Evolutionary conservation across 805 yeast genomes (phyloP).

Genomic region (Candida tammaniensis): DNA sequence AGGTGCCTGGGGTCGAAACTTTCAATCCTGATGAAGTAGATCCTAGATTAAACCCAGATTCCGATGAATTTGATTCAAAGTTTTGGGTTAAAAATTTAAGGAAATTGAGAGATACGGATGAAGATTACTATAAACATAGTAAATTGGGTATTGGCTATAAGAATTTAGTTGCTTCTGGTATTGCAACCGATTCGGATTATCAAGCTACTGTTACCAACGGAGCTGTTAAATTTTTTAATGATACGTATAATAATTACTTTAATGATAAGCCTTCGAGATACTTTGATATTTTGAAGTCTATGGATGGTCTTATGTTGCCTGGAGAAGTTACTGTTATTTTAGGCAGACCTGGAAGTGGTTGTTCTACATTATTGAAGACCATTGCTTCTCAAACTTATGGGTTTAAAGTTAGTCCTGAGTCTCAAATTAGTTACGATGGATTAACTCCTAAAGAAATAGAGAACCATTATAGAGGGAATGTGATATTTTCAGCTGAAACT

Average conservation of each 20-base stretch:
- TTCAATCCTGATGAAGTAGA: conserved; percentile 20
- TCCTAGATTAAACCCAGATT: conserved; percentile 51
- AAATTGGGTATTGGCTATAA: conserved; percentile 54
- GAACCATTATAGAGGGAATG: conserved; percentile 32
- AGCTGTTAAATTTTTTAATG: conserved; percentile 19
- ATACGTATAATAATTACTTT: conserved; percentile 1
- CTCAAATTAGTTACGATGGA: conserved; percentile 33
- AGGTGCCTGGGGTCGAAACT: conserved; percentile 44
- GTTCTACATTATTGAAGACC: conserved; percentile 37
- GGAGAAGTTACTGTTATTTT: conserved; percentile 39
- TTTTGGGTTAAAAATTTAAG: conserved; percentile 63
- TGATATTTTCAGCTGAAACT: conserved; percentile 46
- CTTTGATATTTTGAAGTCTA: conserved; percentile 24
- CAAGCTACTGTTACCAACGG: conserved; percentile 53
- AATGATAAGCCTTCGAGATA: conserved; percentile 10
- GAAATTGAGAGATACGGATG: conserved; percentile 46
- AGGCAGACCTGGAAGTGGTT: conserved; percentile 41
- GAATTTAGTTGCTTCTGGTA: conserved; percentile 54
- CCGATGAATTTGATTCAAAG: conserved; percentile 50
- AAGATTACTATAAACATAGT: conserved; percentile 58
- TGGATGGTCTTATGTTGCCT: conserved; percentile 24
- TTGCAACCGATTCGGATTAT: conserved; percentile 62
- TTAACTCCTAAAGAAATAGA: conserved; percentile 25
- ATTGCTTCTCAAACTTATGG: conserved; percentile 36
- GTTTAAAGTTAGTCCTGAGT: conserved; percentile 28